Percentiles rank a stretch among this genome's conserved stretches.
phyloP scores from a whole-genome alignment of 1,139 yeast genomes.

The Debaryomyces psychrophilus region DNA sequence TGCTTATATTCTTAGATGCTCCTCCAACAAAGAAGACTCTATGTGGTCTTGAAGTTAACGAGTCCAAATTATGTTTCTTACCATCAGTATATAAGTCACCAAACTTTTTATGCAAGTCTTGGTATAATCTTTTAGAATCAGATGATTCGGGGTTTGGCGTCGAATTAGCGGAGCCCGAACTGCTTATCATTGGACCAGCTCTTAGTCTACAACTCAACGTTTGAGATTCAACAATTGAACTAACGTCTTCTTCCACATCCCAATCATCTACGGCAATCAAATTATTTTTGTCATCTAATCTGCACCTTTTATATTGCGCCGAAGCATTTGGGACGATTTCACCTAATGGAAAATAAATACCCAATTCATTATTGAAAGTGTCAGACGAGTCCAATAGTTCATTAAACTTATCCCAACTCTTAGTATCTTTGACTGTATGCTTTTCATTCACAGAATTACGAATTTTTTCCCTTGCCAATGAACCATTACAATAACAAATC shows the following conservation, averaged over 20 bases:
- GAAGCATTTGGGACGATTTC: conserved; percentile 86
- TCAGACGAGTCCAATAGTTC: conserved; percentile 47
- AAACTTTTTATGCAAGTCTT: conserved; percentile 31
- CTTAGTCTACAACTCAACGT: conserved; percentile 82
- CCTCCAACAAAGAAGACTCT: conserved; percentile 87
- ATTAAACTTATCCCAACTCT: conserved; percentile 70
- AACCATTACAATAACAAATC: conserved; percentile 93
- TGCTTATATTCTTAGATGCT: conserved; percentile 70
- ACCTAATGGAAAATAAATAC: conserved; percentile 83
- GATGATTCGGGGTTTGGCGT: conserved; percentile 21
- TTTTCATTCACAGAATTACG: conserved; percentile 64
- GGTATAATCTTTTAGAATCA: conserved; percentile 21
- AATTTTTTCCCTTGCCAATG: conserved; percentile 80
- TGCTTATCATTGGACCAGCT: conserved; percentile 66
- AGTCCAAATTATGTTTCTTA: conserved; percentile 41
- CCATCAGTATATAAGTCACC: conserved; percentile 57
- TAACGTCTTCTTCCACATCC: conserved; percentile 65
- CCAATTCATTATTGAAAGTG: conserved; percentile 53
- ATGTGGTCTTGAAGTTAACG: conserved; percentile 61
- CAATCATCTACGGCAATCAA: conserved; percentile 34
- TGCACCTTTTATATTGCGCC: conserved; percentile 57
- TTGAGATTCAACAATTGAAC: conserved; percentile 82
- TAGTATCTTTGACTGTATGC: conserved; percentile 30
- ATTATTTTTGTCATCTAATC: conserved; percentile 28
- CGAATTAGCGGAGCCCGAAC: conserved; percentile 17